Evolutionary conservation across 106 monocot genomes (phyloP).

Genomic region (Narthecium ossifragum): DNA sequence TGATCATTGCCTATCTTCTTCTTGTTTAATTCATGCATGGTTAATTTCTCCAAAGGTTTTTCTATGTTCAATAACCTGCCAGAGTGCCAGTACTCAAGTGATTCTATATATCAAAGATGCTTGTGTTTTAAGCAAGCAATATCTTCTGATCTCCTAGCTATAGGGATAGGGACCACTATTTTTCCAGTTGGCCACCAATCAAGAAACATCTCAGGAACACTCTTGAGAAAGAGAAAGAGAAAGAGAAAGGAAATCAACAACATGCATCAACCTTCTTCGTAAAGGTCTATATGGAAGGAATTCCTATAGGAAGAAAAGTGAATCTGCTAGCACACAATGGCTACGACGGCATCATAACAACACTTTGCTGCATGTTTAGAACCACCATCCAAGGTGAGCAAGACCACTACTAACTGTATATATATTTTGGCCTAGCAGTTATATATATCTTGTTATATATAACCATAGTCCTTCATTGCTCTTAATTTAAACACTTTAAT

Average conservation of each 20-base stretch:
- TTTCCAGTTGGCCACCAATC: constrained; percentile 51
- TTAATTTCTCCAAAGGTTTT: too few species aligned
- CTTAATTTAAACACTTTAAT: neutral
- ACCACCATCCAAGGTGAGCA: constrained; percentile 18
- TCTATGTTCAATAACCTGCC: too few species aligned
- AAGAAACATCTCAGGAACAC: constrained; percentile 40
- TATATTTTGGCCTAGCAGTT: too few species aligned
- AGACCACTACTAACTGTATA: too few species aligned
- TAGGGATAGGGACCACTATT: constrained; percentile 20
- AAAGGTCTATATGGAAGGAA: constrained; percentile 63
- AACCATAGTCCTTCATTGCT: too few species aligned
- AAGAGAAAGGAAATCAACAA: constrained; percentile 7
- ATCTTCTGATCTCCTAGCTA: neutral
- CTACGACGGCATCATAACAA: constrained; percentile 16
- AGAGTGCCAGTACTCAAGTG: too few species aligned
- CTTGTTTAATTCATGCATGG: too few species aligned
- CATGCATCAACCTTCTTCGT: constrained; percentile 30
- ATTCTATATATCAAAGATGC: too few species aligned
- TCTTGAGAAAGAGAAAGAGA: too few species aligned
- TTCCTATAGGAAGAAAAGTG: constrained; percentile 46
- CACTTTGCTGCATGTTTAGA: constrained; percentile 30
- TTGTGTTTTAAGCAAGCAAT: too few species aligned
- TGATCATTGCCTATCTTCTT: too few species aligned
- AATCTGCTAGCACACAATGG: constrained; percentile 22
- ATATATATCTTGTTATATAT: too few species aligned